These are phyloP conservation scores for Claviceps humidiphila DNA, from an alignment of 2,329 filamentous ascomycete species.

Conservation along the genomic window DNA sequence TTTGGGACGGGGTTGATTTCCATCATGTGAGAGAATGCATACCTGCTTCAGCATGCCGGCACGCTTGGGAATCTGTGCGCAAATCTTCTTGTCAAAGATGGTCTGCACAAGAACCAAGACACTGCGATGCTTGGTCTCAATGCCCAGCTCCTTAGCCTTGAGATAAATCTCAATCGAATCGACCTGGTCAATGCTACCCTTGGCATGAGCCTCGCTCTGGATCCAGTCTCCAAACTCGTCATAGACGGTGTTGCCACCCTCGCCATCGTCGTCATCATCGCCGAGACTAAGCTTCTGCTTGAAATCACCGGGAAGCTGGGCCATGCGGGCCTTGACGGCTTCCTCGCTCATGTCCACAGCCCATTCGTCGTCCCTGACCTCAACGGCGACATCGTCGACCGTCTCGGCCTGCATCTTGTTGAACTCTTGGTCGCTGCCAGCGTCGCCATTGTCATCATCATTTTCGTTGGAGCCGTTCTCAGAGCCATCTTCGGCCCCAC, in stretches of 20 bases:
- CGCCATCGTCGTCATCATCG: slow-evolving; percentile 71
- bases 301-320: slow-evolving; percentile 85
- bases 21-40: slow-evolving; percentile 15
- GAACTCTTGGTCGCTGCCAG: slow-evolving; percentile 83
- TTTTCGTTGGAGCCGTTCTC: slow-evolving; percentile 37
- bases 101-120: slow-evolving; percentile 85
- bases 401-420: slow-evolving; percentile 59
- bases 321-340: slow-evolving; percentile 86
- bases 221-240: slow-evolving; percentile 93
- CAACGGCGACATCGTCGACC: slow-evolving; percentile 35
- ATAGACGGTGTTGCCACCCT: slow-evolving; percentile 65
- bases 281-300: slow-evolving; percentile 81
- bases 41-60: slow-evolving; percentile 81
- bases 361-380: slow-evolving; percentile 81
- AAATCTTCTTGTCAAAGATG: slow-evolving; percentile 82
- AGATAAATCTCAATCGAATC: slow-evolving; percentile 85
- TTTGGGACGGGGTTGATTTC: not conserved
- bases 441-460: slow-evolving; percentile 43
- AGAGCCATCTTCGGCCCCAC: slow-evolving; percentile 42
- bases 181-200: slow-evolving; percentile 64
- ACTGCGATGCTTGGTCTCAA: slow-evolving; percentile 89
- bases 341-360: slow-evolving; percentile 93
- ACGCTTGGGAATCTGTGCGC: slow-evolving; percentile 74
- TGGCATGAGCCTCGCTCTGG: slow-evolving; percentile 54
- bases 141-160: slow-evolving; percentile 92